Evolutionary conservation across 257 asterid species (phyloP), one percentile per base, ranked within the genome.

Genomic region (Ligustrum vulgare): DNA sequence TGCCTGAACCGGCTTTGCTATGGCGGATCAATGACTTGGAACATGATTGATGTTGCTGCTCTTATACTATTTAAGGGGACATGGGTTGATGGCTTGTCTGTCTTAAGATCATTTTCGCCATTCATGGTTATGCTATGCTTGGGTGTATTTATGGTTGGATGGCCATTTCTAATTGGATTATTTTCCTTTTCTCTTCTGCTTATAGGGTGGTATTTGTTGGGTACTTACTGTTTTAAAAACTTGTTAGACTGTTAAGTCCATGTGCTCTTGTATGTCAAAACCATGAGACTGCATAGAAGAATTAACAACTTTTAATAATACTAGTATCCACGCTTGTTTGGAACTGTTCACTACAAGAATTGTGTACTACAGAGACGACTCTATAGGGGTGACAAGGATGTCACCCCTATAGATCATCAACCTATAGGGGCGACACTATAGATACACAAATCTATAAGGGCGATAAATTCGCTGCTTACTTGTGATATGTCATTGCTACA

Each of bases 21-120:
- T 20, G 75, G 77, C 41, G 96, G 96, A 18, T 91, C 93, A 4
- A 82, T 87, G 96, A 65, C 77, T n/a, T 95, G 99, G 99, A 93
- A 91, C 94, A 87, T 95, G 97, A 74, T 93, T 36, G 87, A 80
- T 8, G 90, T 91, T 11, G 92, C 88, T 0, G 91, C 87, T 63
- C 98, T 91, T 15, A 10, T 91, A 67, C 77, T 93, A 73, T 62
- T 84, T 11, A 86, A 85, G 79, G 99, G 98, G 70, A 86, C 66
- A 54, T 95, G 99, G 99, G 89, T 90, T 73, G 89, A 82, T 70
- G 72, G 79, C 60, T 49, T 86, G 9, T 88, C 98, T 7, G 83
- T 90, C 62, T 9, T 89, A 45, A 83, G 93, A 74, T 80, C 98
- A 28, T 91, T 90, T 87, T 74, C 86, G 66, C 98, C 99, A 3